A percentile compares a stretch with the other conserved stretches of the same genome.
Conservation (phyloP, 352 stramenopile species). For the Globisporangium parvum region DNA sequence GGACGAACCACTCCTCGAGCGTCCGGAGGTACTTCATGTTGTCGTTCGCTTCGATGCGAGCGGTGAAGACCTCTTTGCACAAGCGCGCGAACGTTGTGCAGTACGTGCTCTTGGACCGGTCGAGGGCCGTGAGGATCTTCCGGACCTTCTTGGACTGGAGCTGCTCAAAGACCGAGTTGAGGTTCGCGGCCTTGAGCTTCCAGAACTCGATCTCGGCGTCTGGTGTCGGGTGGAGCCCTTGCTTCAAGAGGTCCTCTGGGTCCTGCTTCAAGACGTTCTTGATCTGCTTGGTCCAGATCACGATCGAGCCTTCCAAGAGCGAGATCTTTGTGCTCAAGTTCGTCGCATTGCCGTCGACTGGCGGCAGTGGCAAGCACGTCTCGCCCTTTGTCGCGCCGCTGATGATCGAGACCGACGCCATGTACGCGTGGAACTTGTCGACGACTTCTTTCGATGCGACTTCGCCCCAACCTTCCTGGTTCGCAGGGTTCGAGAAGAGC, state of each 20-base stretch:
- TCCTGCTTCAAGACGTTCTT: constrained; percentile 98
- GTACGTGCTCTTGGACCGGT: constrained; percentile 96
- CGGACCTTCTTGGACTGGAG: constrained; percentile 92
- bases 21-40: constrained; percentile 98
- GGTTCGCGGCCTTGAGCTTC: constrained; percentile 94
- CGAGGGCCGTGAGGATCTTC: constrained; percentile 92
- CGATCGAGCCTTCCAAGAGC: constrained; percentile 96
- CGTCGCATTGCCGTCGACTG: constrained; percentile 77
- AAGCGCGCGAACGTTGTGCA: constrained; percentile 94
- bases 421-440: constrained; percentile 96
- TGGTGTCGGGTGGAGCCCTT: constrained; percentile 94
- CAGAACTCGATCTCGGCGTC: constrained; percentile 98
- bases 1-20: constrained; percentile 95
- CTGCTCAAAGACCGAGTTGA: constrained; percentile 95
- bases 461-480: constrained; percentile 95
- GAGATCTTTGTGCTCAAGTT: constrained; percentile 92
- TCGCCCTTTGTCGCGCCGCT: constrained; percentile 96
- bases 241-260: constrained; percentile 94
- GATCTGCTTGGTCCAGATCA: constrained; percentile 99
- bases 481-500: constrained; percentile 92
- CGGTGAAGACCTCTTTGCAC: constrained; percentile 97
- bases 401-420: constrained; percentile 95
- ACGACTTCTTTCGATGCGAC: constrained; percentile 95
- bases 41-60: constrained; percentile 95
- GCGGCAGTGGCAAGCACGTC: constrained; percentile 93